Percentiles rank a stretch among this genome's conserved stretches.
Conservation (phyloP, 176 grass and related monocot species). For the Bonia amplexicaulis region DNA sequence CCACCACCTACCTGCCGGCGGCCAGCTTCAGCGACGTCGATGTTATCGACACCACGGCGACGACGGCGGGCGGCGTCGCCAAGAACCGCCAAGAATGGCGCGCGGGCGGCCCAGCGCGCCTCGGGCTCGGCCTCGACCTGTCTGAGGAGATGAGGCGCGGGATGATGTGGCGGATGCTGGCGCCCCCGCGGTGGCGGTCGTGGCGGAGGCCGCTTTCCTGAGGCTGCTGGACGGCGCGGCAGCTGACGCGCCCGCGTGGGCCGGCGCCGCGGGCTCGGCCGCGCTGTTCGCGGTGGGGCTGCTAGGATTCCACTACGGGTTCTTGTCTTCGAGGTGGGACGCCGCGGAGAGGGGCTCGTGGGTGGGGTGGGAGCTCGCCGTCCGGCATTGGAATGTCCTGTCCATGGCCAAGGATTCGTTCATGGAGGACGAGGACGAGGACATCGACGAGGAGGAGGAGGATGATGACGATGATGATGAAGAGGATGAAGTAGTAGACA, state of each 20-base stretch:
- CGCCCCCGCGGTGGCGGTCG: constrained; percentile 20
- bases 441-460: neutral
- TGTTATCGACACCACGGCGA: neutral
- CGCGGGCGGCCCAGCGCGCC: neutral
- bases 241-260: constrained; percentile 13
- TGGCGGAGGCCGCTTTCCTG: constrained; percentile 31
- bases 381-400: constrained; percentile 24
- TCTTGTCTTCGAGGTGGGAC: constrained; percentile 50
- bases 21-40: constrained; percentile 41
- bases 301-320: constrained; percentile 41
- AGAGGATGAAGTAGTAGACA: constrained; percentile 15
- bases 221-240: constrained; percentile 19
- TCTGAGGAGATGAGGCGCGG: constrained; percentile 40
- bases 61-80: neutral
- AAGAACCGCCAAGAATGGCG: neutral
- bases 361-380: constrained; percentile 44
- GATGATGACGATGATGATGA: neutral
- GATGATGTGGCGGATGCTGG: constrained; percentile 49
- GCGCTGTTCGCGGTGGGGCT: constrained; percentile 22
- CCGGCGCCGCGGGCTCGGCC: constrained; percentile 20
- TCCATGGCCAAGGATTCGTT: constrained; percentile 9
- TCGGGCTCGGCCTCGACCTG: constrained; percentile 32
- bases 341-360: constrained; percentile 11
- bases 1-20: neutral
- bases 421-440: neutral